phyloP scores from a whole-genome alignment of 495 filamentous ascomycete genomes.

The Penicillium coffeae region DNA sequence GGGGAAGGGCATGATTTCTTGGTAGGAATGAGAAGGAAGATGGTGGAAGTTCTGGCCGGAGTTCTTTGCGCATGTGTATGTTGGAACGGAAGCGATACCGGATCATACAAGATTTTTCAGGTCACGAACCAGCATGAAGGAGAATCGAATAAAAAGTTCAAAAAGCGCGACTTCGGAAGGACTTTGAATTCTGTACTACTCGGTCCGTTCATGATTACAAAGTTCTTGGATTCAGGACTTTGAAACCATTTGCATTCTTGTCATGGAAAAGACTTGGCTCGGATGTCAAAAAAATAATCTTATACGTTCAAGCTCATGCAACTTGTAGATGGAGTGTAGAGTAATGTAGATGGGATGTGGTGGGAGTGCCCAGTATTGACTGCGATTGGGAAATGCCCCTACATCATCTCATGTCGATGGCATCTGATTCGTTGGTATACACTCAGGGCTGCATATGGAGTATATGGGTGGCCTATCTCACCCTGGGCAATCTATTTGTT shows the following conservation, averaged over 20 bases:
- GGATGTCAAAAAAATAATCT: conserved; percentile 4
- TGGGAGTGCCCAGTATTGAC: too few species aligned
- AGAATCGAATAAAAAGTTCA: conserved; percentile 37
- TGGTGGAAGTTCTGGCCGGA: conserved; percentile 29
- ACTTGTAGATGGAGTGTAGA: too few species aligned
- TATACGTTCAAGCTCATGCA: too few species aligned
- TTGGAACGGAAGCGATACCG: conserved; percentile 37
- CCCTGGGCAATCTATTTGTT: too few species aligned
- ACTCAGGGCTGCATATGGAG: too few species aligned
- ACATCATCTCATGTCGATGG: too few species aligned
- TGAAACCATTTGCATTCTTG: not conserved
- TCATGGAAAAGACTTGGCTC: not conserved
- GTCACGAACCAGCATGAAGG: conserved; percentile 30
- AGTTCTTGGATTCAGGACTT: conserved; percentile 20
- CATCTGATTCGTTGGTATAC: too few species aligned
- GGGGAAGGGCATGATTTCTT: conserved; percentile 20
- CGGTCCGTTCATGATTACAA: conserved; percentile 31
- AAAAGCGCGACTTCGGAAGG: conserved; percentile 29
- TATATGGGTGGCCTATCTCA: too few species aligned
- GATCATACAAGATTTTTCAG: conserved; percentile 41
- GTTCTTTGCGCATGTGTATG: conserved; percentile 31
- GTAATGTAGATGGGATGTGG: too few species aligned
- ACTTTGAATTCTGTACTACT: conserved; percentile 27
- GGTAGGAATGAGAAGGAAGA: conserved; percentile 23
- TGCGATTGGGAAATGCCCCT: too few species aligned